Base-by-base conservation (phyloP, 2,329 filamentous ascomycete genomes). In the Coniochaeta sp. region DNA sequence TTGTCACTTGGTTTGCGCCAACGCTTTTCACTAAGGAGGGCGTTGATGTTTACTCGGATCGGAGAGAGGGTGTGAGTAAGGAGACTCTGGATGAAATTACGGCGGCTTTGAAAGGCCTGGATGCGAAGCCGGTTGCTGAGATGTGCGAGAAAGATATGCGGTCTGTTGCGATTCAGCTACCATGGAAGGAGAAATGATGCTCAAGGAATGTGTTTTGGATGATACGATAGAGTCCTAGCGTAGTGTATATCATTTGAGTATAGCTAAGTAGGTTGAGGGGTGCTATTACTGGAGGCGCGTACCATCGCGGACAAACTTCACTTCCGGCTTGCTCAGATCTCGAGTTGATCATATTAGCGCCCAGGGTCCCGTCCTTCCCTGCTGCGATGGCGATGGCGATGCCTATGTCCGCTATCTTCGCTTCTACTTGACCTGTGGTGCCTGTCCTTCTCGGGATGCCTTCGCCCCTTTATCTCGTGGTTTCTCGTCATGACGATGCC, bases 11-110 rank as follows among this genome's bases (percentile, higher is more conserved):
- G 80, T 96, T 96, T 72, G 87, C 88, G 64, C 87, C 89, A 68
- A 96, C 90, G 26, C 66, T 93, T 52, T 96, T 96, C 67, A 95
- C 91, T 7, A 88, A 89, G 64, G 89, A 91, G 60, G 91, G 91
- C 0, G 68, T 96, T 33, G 91, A 96, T 73, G 73, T 96, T 11
- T 95, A 93, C 72, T 86, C 84, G 54, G 80, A 89, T 66, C 78
- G 81, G 17, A 80, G 74, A 58, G 81, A 80, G 63, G 89, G 89
- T 0, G 64, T 91, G 64, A 81, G 79, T 59, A 75, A 81, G 60
- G 80, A 77, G 69, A 83, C 85, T 59, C 79, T 86, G 43, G 75
- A 73, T 57, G 77, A 70, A 28, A 83, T 93, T 62, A 78, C 82
- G 69, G 72, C 73, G 50, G 83, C 78, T 36, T 70, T 90, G 65